Percentiles rank a stretch among this genome's conserved stretches.
Conservation (phyloP, 148 eudicot genomes). For the Silene conica region DNA sequence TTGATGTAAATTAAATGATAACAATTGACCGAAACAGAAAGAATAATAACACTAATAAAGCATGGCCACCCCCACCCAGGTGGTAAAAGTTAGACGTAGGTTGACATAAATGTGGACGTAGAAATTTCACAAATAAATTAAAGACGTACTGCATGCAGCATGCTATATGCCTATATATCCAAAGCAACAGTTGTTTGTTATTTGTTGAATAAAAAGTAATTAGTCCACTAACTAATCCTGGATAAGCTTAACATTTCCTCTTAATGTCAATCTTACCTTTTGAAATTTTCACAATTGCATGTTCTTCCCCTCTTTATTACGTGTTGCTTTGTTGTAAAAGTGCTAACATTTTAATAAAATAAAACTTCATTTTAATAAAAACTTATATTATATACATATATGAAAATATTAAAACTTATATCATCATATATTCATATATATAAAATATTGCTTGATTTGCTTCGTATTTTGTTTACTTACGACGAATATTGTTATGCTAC, state of each 20-base stretch:
- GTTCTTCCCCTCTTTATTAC: constrained; percentile 22
- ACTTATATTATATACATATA: too few species aligned
- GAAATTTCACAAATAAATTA: background rate
- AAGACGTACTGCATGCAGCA: too few species aligned
- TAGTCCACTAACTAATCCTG: constrained; percentile 15
- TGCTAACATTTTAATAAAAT: background rate
- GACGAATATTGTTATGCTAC: too few species aligned
- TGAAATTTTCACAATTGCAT: constrained; percentile 5
- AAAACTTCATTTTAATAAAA: too few species aligned
- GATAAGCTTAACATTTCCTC: constrained; percentile 19
- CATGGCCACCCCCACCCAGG: background rate
- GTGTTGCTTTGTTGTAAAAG: constrained; percentile 24
- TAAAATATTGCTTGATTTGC: too few species aligned
- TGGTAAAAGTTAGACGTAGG: constrained; percentile 17
- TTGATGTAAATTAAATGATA: too few species aligned
- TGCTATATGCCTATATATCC: constrained; percentile 5
- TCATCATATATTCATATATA: too few species aligned
- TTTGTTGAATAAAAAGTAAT: background rate
- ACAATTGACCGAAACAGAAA: too few species aligned
- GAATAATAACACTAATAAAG: background rate
- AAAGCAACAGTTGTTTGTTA: constrained; percentile 9
- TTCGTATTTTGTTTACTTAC: too few species aligned
- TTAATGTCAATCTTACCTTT: constrained; percentile 18
- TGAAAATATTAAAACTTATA: too few species aligned
- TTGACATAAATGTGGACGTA: constrained; percentile 9